Percentiles rank a stretch among this genome's conserved stretches.
Conservation (phyloP, 1,139 yeast genomes). For the Protomyces macrosporus region DNA sequence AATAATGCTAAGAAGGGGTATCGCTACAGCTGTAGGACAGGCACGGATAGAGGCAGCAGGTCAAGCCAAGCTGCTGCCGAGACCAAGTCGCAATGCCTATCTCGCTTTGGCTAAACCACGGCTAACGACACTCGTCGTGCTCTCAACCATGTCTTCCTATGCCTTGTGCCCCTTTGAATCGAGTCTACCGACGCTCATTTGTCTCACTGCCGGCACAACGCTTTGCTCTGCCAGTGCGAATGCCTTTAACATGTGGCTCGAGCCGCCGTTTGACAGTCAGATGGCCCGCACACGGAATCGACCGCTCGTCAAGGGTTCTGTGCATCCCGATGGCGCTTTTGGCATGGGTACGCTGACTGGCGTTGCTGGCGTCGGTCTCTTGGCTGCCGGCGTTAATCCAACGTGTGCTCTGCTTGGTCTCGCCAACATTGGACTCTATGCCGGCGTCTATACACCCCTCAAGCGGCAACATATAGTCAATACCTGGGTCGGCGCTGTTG, state of each 20-base stretch:
- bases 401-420: slow-evolving; percentile 64
- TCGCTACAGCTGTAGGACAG: not conserved
- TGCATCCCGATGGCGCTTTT: slow-evolving; percentile 72
- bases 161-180: slow-evolving; percentile 75
- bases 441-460: slow-evolving; percentile 86
- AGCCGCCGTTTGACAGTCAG: slow-evolving; percentile 77
- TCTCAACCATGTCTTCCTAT: slow-evolving; percentile 88
- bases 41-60: not conserved
- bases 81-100: slow-evolving; percentile 41
- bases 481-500: slow-evolving; percentile 98
- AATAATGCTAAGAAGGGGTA: not conserved
- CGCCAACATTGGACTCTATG: slow-evolving; percentile 70
- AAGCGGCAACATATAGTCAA: slow-evolving; percentile 78
- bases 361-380: slow-evolving; percentile 58
- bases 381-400: slow-evolving; percentile 70
- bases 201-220: slow-evolving; percentile 78
- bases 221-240: slow-evolving; percentile 90
- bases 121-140: slow-evolving; percentile 76
- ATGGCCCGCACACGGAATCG: slow-evolving; percentile 87
- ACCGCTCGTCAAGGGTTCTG: slow-evolving; percentile 81
- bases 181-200: slow-evolving; percentile 61
- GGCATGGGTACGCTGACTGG: slow-evolving; percentile 74
- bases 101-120: slow-evolving; percentile 82
- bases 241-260: slow-evolving; percentile 95
- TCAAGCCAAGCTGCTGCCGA: not conserved